These are phyloP conservation scores for Phoma sp. DNA, from an alignment of 2,329 filamentous ascomycete species.

Conservation along the genomic window DNA sequence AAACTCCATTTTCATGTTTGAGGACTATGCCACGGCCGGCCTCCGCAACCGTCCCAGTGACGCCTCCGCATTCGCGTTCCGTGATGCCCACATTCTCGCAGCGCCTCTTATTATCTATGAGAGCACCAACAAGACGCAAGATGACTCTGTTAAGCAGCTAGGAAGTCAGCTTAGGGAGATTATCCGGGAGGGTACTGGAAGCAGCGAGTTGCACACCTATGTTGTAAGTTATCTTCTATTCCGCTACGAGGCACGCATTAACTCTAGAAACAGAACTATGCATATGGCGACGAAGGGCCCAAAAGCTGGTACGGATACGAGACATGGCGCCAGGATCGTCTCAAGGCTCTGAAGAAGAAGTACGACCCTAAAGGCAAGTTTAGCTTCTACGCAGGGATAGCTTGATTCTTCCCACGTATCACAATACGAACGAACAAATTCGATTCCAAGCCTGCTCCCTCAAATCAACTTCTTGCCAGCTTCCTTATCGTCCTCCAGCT, in stretches of 20 bases:
- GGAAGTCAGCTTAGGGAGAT: slow-evolving; percentile 28
- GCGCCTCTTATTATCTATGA: slow-evolving; percentile 30
- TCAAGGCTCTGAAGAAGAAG: slow-evolving; percentile 40
- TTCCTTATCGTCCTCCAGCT: no score
- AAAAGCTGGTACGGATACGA: slow-evolving; percentile 44
- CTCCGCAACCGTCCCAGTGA: slow-evolving; percentile 48
- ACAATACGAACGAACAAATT: neutral
- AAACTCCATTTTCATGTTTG: slow-evolving; percentile 61
- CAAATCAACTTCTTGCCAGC: no score
- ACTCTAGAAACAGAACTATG: slow-evolving; percentile 33
- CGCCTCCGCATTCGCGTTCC: slow-evolving; percentile 56
- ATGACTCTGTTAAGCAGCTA: slow-evolving; percentile 20
- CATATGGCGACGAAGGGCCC: slow-evolving; percentile 38
- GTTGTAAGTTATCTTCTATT: slow-evolving; percentile 11
- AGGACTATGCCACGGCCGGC: slow-evolving; percentile 59
- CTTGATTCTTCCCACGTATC: slow-evolving; percentile 33
- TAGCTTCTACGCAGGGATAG: slow-evolving; percentile 37
- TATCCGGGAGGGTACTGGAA: slow-evolving; percentile 27
- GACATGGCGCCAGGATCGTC: slow-evolving; percentile 37
- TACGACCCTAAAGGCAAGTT: slow-evolving; percentile 44
- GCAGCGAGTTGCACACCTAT: slow-evolving; percentile 35
- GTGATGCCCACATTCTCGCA: slow-evolving; percentile 43
- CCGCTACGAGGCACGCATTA: no score
- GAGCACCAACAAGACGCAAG: slow-evolving; percentile 10
- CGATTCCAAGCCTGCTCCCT: no score